A percentile compares a stretch with the other conserved stretches of the same genome.
Conservation (phyloP, 2,329 filamentous ascomycete species). For the Penicillium psychrosexuale region DNA sequence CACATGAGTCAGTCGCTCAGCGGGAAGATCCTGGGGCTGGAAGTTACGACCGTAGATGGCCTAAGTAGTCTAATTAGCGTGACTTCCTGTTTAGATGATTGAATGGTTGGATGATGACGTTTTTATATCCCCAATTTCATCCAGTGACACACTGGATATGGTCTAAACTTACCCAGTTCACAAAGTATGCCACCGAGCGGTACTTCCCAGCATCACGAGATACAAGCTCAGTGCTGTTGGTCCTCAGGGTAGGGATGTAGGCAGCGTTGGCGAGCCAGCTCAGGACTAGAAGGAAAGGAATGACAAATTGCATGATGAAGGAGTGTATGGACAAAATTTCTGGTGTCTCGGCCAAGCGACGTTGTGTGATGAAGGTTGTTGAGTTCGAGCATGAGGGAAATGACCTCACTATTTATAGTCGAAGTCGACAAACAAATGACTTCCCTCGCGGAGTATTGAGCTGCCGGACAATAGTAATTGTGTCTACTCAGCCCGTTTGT, state of each 20-base stretch:
- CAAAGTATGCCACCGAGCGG: constrained; percentile 45
- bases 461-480: neutral
- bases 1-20: constrained; percentile 78
- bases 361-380: neutral
- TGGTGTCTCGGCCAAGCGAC: constrained; percentile 12
- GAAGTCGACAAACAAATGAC: neutral
- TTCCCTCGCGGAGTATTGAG: neutral
- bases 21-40: constrained; percentile 78
- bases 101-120: neutral
- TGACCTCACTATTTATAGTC: constrained; percentile 15
- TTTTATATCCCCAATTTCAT: neutral
- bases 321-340: neutral
- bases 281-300: constrained; percentile 12
- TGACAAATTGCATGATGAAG: constrained; percentile 13
- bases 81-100: neutral
- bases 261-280: constrained; percentile 11
- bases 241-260: constrained; percentile 8
- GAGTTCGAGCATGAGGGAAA: neutral
- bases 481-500: neutral
- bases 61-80: constrained; percentile 35
- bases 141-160: no score
- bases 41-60: constrained; percentile 85
- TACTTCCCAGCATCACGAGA: constrained; percentile 18
- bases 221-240: constrained; percentile 7
- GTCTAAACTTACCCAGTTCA: constrained; percentile 42